phyloP scores from a whole-genome alignment of 306 rosid genomes.

The Prunus persica region Prunus_persica_NCBIv2 NC_034011.1:21460001-21460500 shows the following conservation, averaged over 20 bases:
- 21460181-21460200: slow-evolving; percentile 61
- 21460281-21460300: slow-evolving; percentile 74
- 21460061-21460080: slow-evolving; percentile 14
- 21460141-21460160: slow-evolving; percentile 78
- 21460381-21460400: background rate
- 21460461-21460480: background rate
- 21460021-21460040: slow-evolving; percentile 11
- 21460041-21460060: background rate
- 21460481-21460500: background rate
- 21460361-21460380: background rate
- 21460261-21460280: slow-evolving; percentile 40
- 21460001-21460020: slow-evolving; percentile 57
- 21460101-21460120: slow-evolving; percentile 68
- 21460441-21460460: background rate
- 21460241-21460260: background rate
- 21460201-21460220: slow-evolving; percentile 8
- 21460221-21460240: background rate
- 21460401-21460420: too few relatives aligned
- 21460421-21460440: background rate
- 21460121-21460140: slow-evolving; percentile 84
- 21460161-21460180: slow-evolving; percentile 57
- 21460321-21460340: slow-evolving; percentile 79
- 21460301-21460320: slow-evolving; percentile 72
- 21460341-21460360: slow-evolving; percentile 43
- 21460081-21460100: background rate